Evolutionary conservation across 1,284 basidiomycete genomes (phyloP).

Genomic region (Moesziomyces sp.): DNA sequence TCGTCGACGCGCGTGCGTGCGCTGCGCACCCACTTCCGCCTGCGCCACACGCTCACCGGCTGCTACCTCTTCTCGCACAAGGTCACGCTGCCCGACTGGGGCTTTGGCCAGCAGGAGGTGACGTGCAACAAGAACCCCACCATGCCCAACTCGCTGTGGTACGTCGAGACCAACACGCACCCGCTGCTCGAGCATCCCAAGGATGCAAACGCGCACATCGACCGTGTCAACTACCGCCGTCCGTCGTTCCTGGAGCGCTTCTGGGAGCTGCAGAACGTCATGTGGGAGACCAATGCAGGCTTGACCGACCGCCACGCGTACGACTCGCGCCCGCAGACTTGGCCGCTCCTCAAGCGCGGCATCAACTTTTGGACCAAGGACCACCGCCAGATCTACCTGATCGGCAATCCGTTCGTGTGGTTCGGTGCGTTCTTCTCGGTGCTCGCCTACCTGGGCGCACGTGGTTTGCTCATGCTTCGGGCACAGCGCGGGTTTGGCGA

Average conservation of each 20-base stretch:
- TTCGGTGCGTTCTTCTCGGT: slow-evolving; percentile 82
- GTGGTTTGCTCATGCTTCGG: slow-evolving; percentile 84
- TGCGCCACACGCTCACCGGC: slow-evolving; percentile 85
- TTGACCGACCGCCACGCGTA: slow-evolving; percentile 93
- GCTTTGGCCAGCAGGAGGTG: slow-evolving; percentile 94
- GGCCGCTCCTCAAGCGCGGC: slow-evolving; percentile 89
- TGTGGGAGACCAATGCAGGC: slow-evolving; percentile 98
- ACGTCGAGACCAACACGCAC: slow-evolving; percentile 86
- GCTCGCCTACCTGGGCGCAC: slow-evolving; percentile 75
- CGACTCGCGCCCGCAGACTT: slow-evolving; percentile 88
- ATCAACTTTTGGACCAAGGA: slow-evolving; percentile 98
- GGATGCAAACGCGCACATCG: slow-evolving; percentile 20
- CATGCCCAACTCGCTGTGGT: slow-evolving; percentile 91
- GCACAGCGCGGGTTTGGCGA: slow-evolving; percentile 90
- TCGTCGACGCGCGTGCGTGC: slow-evolving; percentile 77
- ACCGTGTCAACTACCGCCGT: slow-evolving; percentile 77
- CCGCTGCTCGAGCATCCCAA: slow-evolving; percentile 63
- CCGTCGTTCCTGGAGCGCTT: slow-evolving; percentile 92
- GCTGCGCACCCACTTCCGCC: slow-evolving; percentile 82
- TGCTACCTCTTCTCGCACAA: slow-evolving; percentile 99
- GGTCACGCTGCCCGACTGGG: slow-evolving; percentile 97
- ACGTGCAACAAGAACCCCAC: slow-evolving; percentile 98
- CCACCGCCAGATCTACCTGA: slow-evolving; percentile 90
- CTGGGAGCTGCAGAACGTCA: slow-evolving; percentile 88
- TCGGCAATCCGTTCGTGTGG: slow-evolving; percentile 95